Evolutionary conservation across 257 asterid genomes (phyloP).

Genomic region (Mitragyna speciosa): DNA sequence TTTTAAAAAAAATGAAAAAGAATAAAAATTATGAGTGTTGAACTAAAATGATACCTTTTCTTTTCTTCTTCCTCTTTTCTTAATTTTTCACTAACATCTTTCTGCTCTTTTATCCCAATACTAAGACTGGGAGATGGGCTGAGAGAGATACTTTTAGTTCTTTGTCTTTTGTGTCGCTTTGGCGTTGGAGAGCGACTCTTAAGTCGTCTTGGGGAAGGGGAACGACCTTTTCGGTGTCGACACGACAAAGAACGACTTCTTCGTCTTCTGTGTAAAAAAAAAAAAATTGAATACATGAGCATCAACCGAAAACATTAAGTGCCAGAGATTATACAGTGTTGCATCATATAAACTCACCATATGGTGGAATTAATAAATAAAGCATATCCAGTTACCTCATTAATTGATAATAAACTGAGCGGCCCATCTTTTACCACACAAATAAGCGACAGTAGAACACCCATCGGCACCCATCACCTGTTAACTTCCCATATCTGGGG

Average conservation of each 20-base stretch:
- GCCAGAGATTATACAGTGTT: constrained; percentile 28
- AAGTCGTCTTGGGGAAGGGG: constrained; percentile 63
- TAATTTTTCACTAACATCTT: constrained; percentile 65
- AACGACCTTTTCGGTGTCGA: constrained; percentile 68
- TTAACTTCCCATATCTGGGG: constrained; percentile 78
- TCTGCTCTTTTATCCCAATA: constrained; percentile 57
- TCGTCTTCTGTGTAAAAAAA: constrained; percentile 64
- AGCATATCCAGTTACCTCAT: constrained; percentile 92
- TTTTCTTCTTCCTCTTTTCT: constrained; percentile 73
- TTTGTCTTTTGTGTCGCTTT: constrained; percentile 54
- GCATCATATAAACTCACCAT: constrained; percentile 47
- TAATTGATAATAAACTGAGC: constrained; percentile 79
- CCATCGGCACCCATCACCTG: constrained; percentile 88
- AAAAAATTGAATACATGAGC: constrained; percentile 43
- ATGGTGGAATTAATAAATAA: constrained; percentile 31
- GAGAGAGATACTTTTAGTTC: constrained; percentile 57
- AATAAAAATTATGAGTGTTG: constrained; percentile 4
- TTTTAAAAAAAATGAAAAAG: constrained; percentile 10
- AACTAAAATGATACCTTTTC: constrained; percentile 68
- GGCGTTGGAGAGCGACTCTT: constrained; percentile 83
- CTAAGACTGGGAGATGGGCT: constrained; percentile 54
- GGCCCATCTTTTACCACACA: constrained; percentile 95
- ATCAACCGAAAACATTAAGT: constrained; percentile 33
- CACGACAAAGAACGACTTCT: constrained; percentile 74
- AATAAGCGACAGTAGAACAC: constrained; percentile 82